Percentiles rank a stretch among this genome's conserved stretches.
Conservation (phyloP, 1,284 basidiomycete species). For the Rhizoctonia solani region DNA sequence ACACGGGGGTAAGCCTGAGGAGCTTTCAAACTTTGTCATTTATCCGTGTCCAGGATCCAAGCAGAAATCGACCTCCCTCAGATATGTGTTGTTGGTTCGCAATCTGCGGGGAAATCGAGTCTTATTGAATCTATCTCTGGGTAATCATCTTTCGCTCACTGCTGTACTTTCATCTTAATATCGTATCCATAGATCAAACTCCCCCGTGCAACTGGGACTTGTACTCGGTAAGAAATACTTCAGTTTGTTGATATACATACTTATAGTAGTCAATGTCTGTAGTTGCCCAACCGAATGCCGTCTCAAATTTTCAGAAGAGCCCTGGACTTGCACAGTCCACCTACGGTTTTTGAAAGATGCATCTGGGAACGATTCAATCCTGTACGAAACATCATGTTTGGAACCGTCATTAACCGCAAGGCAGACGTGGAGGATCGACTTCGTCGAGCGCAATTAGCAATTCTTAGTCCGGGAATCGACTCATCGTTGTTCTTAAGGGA, state of each 20-base stretch:
- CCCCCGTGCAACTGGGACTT: conserved; percentile 39
- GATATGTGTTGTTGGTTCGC: conserved; percentile 62
- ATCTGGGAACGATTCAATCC: conserved; percentile 19
- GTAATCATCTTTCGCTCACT: not conserved
- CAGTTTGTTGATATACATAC: too few relatives aligned
- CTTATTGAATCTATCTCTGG: conserved; percentile 46
- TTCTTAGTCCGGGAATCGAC: conserved; percentile 41
- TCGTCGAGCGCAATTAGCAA: conserved; percentile 43
- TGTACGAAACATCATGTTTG: conserved; percentile 40
- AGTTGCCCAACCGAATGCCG: conserved; percentile 39
- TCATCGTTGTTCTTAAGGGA: conserved; percentile 28
- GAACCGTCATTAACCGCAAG: conserved; percentile 37
- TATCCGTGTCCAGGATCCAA: conserved; percentile 23
- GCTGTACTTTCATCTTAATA: not conserved
- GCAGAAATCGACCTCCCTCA: conserved; percentile 55
- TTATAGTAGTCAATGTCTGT: not conserved
- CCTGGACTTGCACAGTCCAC: conserved; percentile 40
- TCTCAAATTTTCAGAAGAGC: not conserved
- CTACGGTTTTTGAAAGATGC: conserved; percentile 41
- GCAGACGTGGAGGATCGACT: conserved; percentile 37
- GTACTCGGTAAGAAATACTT: conserved; percentile 40
- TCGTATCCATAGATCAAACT: conserved; percentile 38
- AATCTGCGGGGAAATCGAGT: conserved; percentile 63
- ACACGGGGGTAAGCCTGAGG: conserved; percentile 33
- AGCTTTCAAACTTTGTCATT: not conserved